These are phyloP conservation scores for Biscogniauxia marginata DNA, from an alignment of 2,329 filamentous ascomycete genomes.

Conservation along the genomic window DNA sequence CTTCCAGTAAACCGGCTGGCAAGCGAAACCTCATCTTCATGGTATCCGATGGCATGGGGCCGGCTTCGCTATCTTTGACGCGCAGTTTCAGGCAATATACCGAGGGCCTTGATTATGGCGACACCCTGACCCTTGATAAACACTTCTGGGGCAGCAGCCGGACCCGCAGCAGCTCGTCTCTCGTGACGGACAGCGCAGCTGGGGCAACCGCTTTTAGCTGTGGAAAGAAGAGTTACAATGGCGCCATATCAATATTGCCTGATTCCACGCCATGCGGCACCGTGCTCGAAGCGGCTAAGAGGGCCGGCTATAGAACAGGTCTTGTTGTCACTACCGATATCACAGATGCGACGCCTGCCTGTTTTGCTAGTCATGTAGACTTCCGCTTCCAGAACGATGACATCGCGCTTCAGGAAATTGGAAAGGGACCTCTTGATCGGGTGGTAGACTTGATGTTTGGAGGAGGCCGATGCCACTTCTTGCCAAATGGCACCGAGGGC, in stretches of 20 bases:
- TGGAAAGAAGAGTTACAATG: conserved; percentile 92
- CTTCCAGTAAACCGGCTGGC: conserved; percentile 42
- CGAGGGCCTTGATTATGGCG: conserved; percentile 68
- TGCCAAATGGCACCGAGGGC: conserved; percentile 76
- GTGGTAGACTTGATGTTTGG: conserved; percentile 91
- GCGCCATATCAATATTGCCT: conserved; percentile 86
- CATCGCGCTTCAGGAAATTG: conserved; percentile 90
- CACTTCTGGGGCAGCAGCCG: conserved; percentile 89
- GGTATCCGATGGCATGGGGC: conserved; percentile 99
- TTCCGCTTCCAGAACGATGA: conserved; percentile 78
- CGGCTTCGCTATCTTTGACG: conserved; percentile 83
- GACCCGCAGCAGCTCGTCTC: conserved; percentile 77
- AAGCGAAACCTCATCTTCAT: conserved; percentile 98
- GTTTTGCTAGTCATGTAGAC: conserved; percentile 87
- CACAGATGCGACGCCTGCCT: conserved; percentile 94
- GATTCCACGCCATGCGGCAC: conserved; percentile 87
- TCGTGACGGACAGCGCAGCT: conserved; percentile 95
- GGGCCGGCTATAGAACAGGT: conserved; percentile 87
- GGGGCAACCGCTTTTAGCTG: conserved; percentile 96
- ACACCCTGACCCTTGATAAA: conserved; percentile 77
- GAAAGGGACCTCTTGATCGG: conserved; percentile 80
- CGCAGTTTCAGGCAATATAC: conserved; percentile 80
- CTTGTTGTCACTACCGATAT: conserved; percentile 93
- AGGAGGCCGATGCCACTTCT: conserved; percentile 88
- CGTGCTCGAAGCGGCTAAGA: conserved; percentile 88